A percentile compares a stretch with the other conserved stretches of the same genome.
Conservation (phyloP, 208 protist genomes). For the Acanthamoeba healyi region DNA sequence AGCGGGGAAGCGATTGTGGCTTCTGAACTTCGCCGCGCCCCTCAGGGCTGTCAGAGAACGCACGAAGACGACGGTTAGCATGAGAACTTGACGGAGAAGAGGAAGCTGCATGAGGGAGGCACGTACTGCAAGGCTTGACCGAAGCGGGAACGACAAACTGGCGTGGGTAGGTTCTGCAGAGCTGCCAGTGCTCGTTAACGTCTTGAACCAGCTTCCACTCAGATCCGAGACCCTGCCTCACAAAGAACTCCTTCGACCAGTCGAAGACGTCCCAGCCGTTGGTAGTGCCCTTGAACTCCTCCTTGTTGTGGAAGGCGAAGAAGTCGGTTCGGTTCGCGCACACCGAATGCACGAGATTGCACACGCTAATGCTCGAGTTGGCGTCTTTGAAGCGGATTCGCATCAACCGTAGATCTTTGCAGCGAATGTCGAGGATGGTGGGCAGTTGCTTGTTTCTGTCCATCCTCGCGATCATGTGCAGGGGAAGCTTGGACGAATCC, state of each 20-base stretch:
- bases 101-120: background rate
- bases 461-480: slow-evolving; percentile 72
- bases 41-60: background rate
- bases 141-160: slow-evolving; percentile 71
- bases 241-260: slow-evolving; percentile 73
- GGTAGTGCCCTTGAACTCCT: slow-evolving; percentile 61
- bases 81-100: background rate
- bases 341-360: slow-evolving; percentile 49
- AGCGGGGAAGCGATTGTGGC: slow-evolving; percentile 59
- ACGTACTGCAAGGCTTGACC: slow-evolving; percentile 60
- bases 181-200: slow-evolving; percentile 75
- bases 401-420: slow-evolving; percentile 74
- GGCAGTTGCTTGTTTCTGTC: slow-evolving; percentile 73
- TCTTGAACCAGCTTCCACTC: background rate
- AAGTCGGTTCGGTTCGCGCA: slow-evolving; percentile 55
- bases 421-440: slow-evolving; percentile 66
- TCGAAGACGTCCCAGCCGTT: slow-evolving; percentile 75
- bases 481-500: slow-evolving; percentile 48
- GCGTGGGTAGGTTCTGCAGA: slow-evolving; percentile 68
- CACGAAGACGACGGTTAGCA: background rate
- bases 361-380: slow-evolving; percentile 72
- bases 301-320: slow-evolving; percentile 77
- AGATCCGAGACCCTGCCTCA: slow-evolving; percentile 37
- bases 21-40: slow-evolving; percentile 72
- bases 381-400: slow-evolving; percentile 73